Conservation (phyloP, 73 alveolate species). For the Durusdinium trenchii region DNA sequence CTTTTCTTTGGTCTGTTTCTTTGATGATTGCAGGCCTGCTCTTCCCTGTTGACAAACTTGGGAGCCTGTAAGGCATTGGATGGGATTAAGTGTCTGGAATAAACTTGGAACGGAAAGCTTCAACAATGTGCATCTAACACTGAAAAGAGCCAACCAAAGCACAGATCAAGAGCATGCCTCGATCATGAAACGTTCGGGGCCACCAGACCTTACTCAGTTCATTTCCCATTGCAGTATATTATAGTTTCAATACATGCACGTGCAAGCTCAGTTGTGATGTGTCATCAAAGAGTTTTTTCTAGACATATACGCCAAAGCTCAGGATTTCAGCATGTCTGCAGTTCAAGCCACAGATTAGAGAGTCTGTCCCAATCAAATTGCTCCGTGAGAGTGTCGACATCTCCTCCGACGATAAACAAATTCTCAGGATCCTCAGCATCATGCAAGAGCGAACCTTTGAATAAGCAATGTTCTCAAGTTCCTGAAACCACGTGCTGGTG, state of each 20-base stretch:
- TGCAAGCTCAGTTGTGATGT: too few species aligned
- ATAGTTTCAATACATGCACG: too few species aligned
- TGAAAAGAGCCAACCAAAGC: not conserved
- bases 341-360: constrained; percentile 26
- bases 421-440: constrained; percentile 53
- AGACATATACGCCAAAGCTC: too few species aligned
- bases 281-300: too few species aligned
- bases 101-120: not conserved
- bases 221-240: too few species aligned
- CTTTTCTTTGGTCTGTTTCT: not conserved
- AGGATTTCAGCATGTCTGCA: not conserved
- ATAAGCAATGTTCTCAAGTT: not conserved
- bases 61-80: constrained; percentile 55
- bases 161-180: not conserved
- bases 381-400: constrained; percentile 56
- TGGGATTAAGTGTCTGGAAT: not conserved
- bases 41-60: constrained; percentile 61
- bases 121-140: not conserved
- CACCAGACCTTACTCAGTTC: constrained; percentile 68
- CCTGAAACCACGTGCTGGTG: not conserved
- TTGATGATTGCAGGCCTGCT: not conserved
- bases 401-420: constrained; percentile 69
- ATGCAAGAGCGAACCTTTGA: not conserved
- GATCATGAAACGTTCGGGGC: constrained; percentile 81
- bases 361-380: constrained; percentile 53